Conservation (phyloP, 805 yeast species). For the Lachancea nothofagi region DNA sequence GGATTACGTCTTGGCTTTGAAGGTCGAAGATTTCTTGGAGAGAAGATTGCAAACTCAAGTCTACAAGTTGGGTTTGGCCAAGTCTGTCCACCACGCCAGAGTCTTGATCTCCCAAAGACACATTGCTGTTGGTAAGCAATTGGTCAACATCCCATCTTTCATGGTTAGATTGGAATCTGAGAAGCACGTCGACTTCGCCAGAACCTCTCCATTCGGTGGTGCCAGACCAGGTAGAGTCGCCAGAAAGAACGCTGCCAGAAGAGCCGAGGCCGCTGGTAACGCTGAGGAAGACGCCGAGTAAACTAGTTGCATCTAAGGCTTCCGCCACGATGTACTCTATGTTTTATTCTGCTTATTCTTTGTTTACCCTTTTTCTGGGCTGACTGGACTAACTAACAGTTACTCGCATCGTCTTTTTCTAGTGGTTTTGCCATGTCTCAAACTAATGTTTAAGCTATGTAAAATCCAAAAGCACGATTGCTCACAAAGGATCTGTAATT, state of each 20-base stretch:
- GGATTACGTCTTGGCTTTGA: conserved; percentile 98
- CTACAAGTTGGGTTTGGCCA: conserved; percentile 98
- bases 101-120: conserved; percentile 98
- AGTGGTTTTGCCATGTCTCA: background rate
- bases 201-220: conserved; percentile 99
- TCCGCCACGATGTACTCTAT: background rate
- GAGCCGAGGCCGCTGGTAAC: conserved; percentile 65
- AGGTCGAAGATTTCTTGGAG: conserved; percentile 98
- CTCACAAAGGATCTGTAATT: conserved; percentile 1
- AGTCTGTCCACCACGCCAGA: conserved; percentile 99
- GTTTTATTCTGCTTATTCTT: background rate
- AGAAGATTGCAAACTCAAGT: conserved; percentile 99
- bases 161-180: conserved; percentile 99
- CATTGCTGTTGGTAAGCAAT: conserved; percentile 99
- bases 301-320: conserved; percentile 34
- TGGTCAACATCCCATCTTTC: conserved; percentile 98
- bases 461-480: background rate
- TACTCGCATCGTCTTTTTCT: conserved; percentile 1
- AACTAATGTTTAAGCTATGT: background rate
- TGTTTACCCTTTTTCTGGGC: too few relatives aligned
- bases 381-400: conserved; percentile 1
- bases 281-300: conserved; percentile 76
- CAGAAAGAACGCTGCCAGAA: conserved; percentile 75
- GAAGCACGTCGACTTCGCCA: conserved; percentile 99
- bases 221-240: conserved; percentile 99